Evolutionary conservation across 1,284 basidiomycete genomes (phyloP).

Genomic region (Grifola frondosa): DNA sequence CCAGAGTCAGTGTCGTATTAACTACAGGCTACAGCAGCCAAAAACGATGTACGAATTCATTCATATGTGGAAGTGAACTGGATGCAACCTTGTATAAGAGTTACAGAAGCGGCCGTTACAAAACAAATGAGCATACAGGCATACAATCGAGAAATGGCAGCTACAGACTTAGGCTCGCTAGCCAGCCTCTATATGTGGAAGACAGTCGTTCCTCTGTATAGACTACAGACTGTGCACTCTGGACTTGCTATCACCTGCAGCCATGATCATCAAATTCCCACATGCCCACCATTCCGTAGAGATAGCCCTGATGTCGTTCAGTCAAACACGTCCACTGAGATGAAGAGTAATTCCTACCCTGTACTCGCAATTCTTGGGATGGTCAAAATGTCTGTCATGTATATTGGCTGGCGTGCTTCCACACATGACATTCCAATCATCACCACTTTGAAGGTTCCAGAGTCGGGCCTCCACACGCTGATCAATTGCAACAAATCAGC

Average conservation of each 20-base stretch:
- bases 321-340: background rate
- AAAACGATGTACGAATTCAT: no score
- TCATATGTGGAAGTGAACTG: no score
- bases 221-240: no score
- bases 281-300: conserved; percentile 18
- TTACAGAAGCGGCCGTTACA: no score
- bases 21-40: no score
- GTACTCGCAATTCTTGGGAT: conserved; percentile 12
- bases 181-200: no score
- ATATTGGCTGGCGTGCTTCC: conserved; percentile 16
- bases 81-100: no score
- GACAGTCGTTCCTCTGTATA: no score
- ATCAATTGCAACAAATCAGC: background rate
- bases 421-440: conserved; percentile 20
- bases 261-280: conserved; percentile 6
- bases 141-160: no score
- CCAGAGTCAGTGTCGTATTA: no score
- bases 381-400: conserved; percentile 6
- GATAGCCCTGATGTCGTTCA: background rate
- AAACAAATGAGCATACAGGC: no score
- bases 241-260: background rate
- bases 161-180: no score
- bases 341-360: conserved; percentile 6
- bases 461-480: conserved; percentile 16
- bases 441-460: conserved; percentile 9